phyloP scores from a whole-genome alignment of 768 basidiomycete genomes.

The Hypholoma sublateritium region DNA sequence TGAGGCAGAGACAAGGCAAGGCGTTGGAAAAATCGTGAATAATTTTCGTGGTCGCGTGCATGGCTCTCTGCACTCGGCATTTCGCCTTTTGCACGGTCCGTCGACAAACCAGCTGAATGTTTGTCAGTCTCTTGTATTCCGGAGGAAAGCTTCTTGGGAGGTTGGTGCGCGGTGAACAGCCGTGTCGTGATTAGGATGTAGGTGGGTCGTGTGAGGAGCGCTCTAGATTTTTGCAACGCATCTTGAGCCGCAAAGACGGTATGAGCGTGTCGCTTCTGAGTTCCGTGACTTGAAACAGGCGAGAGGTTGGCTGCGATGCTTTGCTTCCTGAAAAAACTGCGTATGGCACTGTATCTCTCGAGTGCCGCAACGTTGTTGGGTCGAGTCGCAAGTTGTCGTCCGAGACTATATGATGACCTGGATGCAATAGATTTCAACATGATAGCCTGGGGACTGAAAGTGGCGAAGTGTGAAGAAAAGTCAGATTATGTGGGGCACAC shows the following conservation, averaged over 20 bases:
- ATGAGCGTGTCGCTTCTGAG: background rate
- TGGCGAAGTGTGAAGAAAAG: background rate
- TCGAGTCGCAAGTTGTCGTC: slow-evolving; percentile 1
- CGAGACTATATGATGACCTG: slow-evolving; percentile 5
- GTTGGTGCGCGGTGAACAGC: too few relatives aligned
- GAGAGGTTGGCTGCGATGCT: slow-evolving; percentile 20
- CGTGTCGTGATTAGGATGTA: too few relatives aligned
- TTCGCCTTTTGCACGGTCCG: background rate
- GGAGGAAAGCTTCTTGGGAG: background rate
- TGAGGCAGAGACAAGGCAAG: slow-evolving; percentile 78
- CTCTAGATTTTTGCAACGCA: background rate
- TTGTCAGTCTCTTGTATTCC: slow-evolving; percentile 10
- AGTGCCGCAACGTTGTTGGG: slow-evolving; percentile 20
- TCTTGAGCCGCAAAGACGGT: background rate
- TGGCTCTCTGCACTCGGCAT: slow-evolving; percentile 8
- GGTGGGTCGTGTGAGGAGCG: slow-evolving; percentile 2
- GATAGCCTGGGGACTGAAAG: background rate
- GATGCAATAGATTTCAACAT: slow-evolving; percentile 2
- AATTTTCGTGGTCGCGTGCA: slow-evolving; percentile 54
- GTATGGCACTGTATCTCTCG: slow-evolving; percentile 60
- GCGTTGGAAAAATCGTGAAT: slow-evolving; percentile 79
- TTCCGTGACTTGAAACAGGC: slow-evolving; percentile 6
- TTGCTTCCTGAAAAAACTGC: slow-evolving; percentile 52
- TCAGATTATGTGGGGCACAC: too few relatives aligned
- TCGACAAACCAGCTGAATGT: slow-evolving; percentile 6